Percentiles rank a stretch among this genome's conserved stretches.
Evolutionary conservation across 2,329 filamentous ascomycete species (phyloP).

Genomic region (Botryosphaeria dothidea): DNA sequence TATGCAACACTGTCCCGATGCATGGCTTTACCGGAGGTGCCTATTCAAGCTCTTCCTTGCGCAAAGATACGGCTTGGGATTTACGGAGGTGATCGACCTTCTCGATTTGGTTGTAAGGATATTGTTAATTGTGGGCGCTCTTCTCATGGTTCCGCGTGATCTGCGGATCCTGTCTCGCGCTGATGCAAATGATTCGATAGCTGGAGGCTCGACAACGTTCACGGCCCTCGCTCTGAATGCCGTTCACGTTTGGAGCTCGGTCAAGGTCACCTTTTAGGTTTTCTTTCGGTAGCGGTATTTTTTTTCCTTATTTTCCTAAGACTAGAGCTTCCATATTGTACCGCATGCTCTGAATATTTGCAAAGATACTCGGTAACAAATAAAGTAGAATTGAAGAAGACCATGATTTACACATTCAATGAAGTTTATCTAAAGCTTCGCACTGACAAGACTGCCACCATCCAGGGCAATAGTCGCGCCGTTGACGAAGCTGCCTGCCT

Average conservation of each 20-base stretch:
- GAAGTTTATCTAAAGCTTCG: conserved; percentile 35
- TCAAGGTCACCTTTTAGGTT: not conserved
- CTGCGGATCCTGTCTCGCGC: not conserved
- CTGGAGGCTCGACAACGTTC: not conserved
- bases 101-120: conserved; percentile 29
- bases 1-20: conserved; percentile 20
- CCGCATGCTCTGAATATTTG: too few species aligned
- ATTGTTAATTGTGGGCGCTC: not conserved
- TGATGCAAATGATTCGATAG: not conserved
- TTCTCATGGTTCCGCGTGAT: not conserved
- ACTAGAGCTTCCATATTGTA: too few species aligned
- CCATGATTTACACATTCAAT: not conserved
- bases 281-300: not conserved
- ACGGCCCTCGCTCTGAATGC: not conserved
- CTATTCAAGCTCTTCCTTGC: conserved; percentile 45
- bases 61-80: conserved; percentile 40
- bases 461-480: conserved; percentile 46
- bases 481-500: conserved; percentile 57
- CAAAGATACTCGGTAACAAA: too few species aligned
- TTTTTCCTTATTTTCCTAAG: too few species aligned
- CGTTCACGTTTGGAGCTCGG: conserved; percentile 14
- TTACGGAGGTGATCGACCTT: conserved; percentile 33
- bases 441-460: conserved; percentile 39
- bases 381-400: too few species aligned
- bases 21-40: conserved; percentile 38